Base-by-base conservation (phyloP, 164 flowering plant genomes). In the Liquidambar formosana region DNA sequence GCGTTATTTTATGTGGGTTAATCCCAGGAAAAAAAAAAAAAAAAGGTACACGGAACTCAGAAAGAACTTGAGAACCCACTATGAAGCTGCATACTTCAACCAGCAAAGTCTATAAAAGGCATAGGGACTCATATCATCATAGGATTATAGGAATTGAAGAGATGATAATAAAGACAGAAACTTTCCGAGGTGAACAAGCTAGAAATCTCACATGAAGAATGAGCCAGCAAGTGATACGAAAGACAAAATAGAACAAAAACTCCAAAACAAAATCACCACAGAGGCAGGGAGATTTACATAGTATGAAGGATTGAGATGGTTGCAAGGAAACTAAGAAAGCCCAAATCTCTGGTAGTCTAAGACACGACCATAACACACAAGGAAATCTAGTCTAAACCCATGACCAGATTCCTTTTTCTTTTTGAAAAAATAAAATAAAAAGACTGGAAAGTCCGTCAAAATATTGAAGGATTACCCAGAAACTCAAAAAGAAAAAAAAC, bases 1-100 rank as follows among this genome's bases (percentile, higher is more conserved):
- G 38, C 66, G 84, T 83, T 76, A 88, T 86, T 85, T 86, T 79
- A 84, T 86, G 88, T 79, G 85, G 66, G 54, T 38, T 66, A 51
- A 63, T 46, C 67, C 64, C 60, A 56, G 16, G 44, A 41, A 8
- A 43, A 47, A 27, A 8, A 51, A 16, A 12, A 8, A 27, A 28
- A 26, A 25, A 44, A 61, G 22, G 41, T 21, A 48, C 8, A 47
- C 8, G 56, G 22, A 54, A 52, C 6, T 51, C 15, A 49, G 57
- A 65, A n/a, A 56, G 69, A 23, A 56, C 64, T 21, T 72, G 45
- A 64, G 57, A 64, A 28, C 56, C 65, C 65, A 25, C 57, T 27
- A 71, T 43, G 65, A 48, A 65, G 54, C 21, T 28, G 11, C 53
- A 58, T 25, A 54, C 19, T 21, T n/a, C 33, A 28, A 57, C 23